phyloP scores from a whole-genome alignment of 2,329 filamentous ascomycete species.

The Fusarium praegraminearum region DNA sequence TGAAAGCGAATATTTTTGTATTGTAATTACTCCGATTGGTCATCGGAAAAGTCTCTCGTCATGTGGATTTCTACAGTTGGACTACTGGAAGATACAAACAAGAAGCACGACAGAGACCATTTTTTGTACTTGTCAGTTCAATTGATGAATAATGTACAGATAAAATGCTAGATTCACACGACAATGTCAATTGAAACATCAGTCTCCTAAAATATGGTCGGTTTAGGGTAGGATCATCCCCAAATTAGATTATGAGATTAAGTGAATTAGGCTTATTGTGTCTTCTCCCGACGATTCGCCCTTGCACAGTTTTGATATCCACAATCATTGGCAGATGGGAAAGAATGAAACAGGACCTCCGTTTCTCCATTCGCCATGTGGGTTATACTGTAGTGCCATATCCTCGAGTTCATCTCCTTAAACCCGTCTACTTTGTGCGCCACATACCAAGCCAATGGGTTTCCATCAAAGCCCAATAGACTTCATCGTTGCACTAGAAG shows the following conservation, averaged over 20 bases:
- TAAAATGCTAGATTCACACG: background rate
- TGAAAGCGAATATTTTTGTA: background rate
- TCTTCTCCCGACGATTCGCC: background rate
- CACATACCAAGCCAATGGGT: background rate
- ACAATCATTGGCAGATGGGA: background rate
- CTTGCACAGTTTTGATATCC: background rate
- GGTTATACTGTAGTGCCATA: background rate
- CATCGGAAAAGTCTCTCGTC: accelerated
- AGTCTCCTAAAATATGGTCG: background rate
- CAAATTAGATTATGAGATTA: background rate
- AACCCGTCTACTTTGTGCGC: background rate
- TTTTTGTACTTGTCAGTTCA: background rate
- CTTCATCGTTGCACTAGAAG: background rate
- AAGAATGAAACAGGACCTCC: background rate
- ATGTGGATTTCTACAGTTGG: background rate
- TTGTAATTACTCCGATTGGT: constrained; percentile 1
- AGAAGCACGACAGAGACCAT: background rate
- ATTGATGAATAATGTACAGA: too few relatives aligned
- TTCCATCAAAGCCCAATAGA: background rate
- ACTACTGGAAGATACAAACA: background rate
- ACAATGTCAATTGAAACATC: too few relatives aligned
- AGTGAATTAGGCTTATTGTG: background rate
- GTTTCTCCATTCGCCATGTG: background rate
- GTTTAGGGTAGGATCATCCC: background rate
- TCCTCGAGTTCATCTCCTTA: background rate